Evolutionary conservation across 2,329 filamentous ascomycete species (phyloP), one percentile per base, ranked within the genome.

Genomic region (Chaetomiaceae sp.): DNA sequence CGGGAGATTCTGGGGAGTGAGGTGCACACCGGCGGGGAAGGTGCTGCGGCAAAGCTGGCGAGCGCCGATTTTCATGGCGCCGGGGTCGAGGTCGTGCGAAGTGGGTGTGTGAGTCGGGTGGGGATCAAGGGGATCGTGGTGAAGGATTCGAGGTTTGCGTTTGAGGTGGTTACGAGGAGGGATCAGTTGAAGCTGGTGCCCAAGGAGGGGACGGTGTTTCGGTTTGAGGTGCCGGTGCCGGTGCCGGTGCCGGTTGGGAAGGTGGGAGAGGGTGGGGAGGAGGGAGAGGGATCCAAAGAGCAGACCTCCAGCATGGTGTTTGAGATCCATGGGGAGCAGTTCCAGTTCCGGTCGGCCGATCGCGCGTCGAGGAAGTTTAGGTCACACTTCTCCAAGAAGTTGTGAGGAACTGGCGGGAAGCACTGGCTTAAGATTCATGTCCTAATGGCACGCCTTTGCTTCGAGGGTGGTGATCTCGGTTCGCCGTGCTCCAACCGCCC

Each of bases 21-120:
- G 56, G 67, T 83, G 2, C 76, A 76, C 57, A 73, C 74, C 0
- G 76, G 85, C 17, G 81, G 81, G 0, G 73, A 81, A 3, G 71
- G 71, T 6, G 79, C 85, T 2, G 88, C 85, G 5, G 87, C 87
- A 4, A 88, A 94, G 69, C 73, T 99, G 31, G 84, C 82, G 40
- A 89, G 86, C 53, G 92, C 91, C 1, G 94, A 99, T 71, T 92
- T 91, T 64, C 91, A 97, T 68, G 94, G 94, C 1, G 91, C 92
- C 15, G 75, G 84, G 61, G 69, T 96, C 19, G 84, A 91, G 71
- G 89, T 97, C 20, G 87, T 92, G 51, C 75, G 91, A 62, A 94
- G 91, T 68, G 74, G 81, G 27, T 96, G 91, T 68, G 81, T 87
- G 15, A 84, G 88, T 50, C 78, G 92, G 15, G 91, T 99, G 0